Percentiles rank a stretch among this genome's conserved stretches.
These are phyloP conservation scores for Diutina pseudorugosa DNA, from an alignment of 1,139 yeast genomes.

Conservation along the genomic window DNA sequence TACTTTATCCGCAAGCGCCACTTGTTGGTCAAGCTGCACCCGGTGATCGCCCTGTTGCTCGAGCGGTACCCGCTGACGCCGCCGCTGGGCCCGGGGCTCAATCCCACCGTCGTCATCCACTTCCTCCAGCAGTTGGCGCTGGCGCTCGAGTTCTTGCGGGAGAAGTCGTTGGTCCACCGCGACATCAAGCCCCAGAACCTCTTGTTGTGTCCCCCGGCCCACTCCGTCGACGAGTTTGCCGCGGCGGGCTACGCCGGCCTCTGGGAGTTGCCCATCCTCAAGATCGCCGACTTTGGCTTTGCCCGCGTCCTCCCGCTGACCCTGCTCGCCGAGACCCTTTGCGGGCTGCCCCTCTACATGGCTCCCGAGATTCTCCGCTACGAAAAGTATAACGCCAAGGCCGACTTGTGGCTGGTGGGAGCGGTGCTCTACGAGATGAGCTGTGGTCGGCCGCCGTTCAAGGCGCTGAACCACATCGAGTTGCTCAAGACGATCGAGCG, in stretches of 20 bases:
- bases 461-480: slow-evolving; percentile 87
- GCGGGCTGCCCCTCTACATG: slow-evolving; percentile 97
- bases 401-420: slow-evolving; percentile 97
- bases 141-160: slow-evolving; percentile 71
- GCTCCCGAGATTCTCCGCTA: slow-evolving; percentile 93
- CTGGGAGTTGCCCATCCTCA: slow-evolving; percentile 81
- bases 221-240: slow-evolving; percentile 47
- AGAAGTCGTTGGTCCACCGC: slow-evolving; percentile 78
- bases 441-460: slow-evolving; percentile 89
- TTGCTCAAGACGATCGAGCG: slow-evolving; percentile 74
- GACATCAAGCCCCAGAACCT: slow-evolving; percentile 93
- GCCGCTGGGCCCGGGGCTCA: slow-evolving; percentile 66
- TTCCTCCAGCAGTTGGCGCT: slow-evolving; percentile 79
- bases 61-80: slow-evolving; percentile 60
- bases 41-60: slow-evolving; percentile 64
- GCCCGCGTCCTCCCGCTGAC: slow-evolving; percentile 89
- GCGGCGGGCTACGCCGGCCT: slow-evolving; percentile 55
- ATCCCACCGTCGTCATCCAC: slow-evolving; percentile 67
- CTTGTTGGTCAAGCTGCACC: slow-evolving; percentile 64
- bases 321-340: slow-evolving; percentile 88
- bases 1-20: slow-evolving; percentile 70
- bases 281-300: slow-evolving; percentile 95
- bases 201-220: slow-evolving; percentile 63
- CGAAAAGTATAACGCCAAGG: slow-evolving; percentile 93
- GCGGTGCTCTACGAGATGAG: slow-evolving; percentile 93